Conservation (phyloP, 2,329 filamentous ascomycete genomes). For the Zasmidium citrigriseum region DNA sequence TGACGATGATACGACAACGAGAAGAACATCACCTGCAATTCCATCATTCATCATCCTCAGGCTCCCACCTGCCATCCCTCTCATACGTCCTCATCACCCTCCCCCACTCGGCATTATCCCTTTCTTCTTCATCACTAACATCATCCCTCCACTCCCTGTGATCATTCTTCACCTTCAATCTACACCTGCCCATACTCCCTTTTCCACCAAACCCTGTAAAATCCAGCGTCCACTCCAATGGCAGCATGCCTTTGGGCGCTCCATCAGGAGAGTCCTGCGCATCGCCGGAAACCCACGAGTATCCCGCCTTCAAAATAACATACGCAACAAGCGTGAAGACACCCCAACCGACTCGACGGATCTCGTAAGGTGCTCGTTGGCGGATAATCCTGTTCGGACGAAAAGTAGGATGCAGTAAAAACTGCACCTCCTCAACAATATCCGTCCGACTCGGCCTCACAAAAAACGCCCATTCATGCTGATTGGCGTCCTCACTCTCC, state of each 20-base stretch:
- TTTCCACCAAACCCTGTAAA: constrained; percentile 40
- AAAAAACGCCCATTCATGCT: constrained; percentile 51
- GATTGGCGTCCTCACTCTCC: constrained; percentile 31
- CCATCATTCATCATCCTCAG: constrained; percentile 6
- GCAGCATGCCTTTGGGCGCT: constrained; percentile 37
- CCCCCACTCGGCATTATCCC: constrained; percentile 29
- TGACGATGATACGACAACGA: too few relatives aligned
- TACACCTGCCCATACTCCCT: constrained; percentile 43
- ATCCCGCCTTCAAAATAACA: constrained; percentile 46
- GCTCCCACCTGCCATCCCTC: constrained; percentile 28
- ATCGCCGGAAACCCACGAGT: constrained; percentile 45
- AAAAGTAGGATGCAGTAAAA: constrained; percentile 46
- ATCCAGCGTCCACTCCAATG: constrained; percentile 45
- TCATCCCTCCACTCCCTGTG: constrained; percentile 21
- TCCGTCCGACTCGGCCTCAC: constrained; percentile 45
- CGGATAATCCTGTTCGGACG: constrained; percentile 38
- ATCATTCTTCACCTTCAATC: constrained; percentile 43
- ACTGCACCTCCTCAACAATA: constrained; percentile 47
- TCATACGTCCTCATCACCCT: constrained; percentile 25
- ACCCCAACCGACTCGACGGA: constrained; percentile 46
- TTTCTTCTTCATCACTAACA: constrained; percentile 17
- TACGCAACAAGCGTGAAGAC: constrained; percentile 42
- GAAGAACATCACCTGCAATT: neutral
- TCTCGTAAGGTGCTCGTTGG: constrained; percentile 41
- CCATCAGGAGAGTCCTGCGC: constrained; percentile 35